Conservation (phyloP, 306 rosid species). For the Prinsepia uniflora region DNA sequence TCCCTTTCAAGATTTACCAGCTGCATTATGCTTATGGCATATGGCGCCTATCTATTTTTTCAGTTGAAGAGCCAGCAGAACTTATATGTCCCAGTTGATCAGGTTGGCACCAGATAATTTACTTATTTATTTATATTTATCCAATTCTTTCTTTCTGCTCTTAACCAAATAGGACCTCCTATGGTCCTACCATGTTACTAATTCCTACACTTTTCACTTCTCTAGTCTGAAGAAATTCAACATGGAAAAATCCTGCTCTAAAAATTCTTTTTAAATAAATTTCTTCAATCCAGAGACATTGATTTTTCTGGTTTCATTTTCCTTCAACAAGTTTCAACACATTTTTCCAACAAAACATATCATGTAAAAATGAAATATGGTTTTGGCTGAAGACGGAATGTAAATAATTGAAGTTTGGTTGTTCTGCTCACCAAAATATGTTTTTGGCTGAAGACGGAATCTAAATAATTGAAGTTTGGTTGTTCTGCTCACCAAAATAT, state of each 20-base stretch:
- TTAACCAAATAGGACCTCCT: neutral
- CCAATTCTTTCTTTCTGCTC: neutral
- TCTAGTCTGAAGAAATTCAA: neutral
- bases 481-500: neutral
- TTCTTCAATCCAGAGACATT: neutral
- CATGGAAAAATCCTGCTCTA: neutral
- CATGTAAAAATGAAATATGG: neutral
- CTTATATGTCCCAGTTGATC: constrained; percentile 35
- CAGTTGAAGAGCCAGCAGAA: constrained; percentile 45
- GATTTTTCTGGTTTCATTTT: neutral
- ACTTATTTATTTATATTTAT: neutral
- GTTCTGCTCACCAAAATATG: neutral
- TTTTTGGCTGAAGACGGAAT: neutral
- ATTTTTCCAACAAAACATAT: neutral
- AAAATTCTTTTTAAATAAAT: neutral
- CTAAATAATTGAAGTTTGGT: constrained; percentile 1
- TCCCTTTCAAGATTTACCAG: constrained; percentile 73
- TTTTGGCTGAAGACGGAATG: no score
- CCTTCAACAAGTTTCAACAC: neutral
- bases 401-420: no score
- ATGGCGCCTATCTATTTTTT: constrained; percentile 47
- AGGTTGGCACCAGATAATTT: constrained; percentile 30
- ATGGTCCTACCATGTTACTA: neutral
- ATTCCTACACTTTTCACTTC: neutral
- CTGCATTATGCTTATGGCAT: constrained; percentile 67